A percentile compares a stretch with the other conserved stretches of the same genome.
These are phyloP conservation scores for Arthroderma sp. DNA, from an alignment of 2,329 filamentous ascomycete genomes.

Conservation along the genomic window DNA sequence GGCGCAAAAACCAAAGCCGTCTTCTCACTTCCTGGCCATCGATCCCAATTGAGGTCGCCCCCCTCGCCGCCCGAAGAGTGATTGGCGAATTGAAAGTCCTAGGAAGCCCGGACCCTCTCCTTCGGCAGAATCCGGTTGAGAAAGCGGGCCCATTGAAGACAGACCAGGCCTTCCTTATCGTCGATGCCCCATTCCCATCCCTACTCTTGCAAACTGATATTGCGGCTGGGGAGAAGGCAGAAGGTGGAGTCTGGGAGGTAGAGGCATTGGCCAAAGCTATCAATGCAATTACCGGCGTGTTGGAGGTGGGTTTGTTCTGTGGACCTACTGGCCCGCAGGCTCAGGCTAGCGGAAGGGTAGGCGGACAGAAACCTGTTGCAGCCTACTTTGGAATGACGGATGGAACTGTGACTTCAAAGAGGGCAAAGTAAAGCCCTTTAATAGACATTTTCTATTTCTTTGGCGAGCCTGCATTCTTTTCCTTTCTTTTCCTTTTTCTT, in stretches of 20 bases:
- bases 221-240: constrained; percentile 28
- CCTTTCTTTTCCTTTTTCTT: background rate
- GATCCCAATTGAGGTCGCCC: constrained; percentile 89
- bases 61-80: constrained; percentile 67
- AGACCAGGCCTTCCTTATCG: constrained; percentile 77
- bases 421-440: background rate
- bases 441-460: background rate
- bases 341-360: constrained; percentile 47
- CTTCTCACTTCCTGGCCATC: constrained; percentile 66
- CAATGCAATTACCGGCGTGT: constrained; percentile 70
- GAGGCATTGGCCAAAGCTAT: constrained; percentile 59
- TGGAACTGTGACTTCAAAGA: constrained; percentile 46
- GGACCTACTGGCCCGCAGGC: constrained; percentile 66
- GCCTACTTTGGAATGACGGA: constrained; percentile 91
- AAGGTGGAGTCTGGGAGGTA: constrained; percentile 65
- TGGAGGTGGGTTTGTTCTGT: constrained; percentile 85
- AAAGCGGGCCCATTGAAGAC: constrained; percentile 70
- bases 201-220: constrained; percentile 55
- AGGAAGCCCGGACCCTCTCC: constrained; percentile 56
- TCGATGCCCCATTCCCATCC: constrained; percentile 78
- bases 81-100: constrained; percentile 59
- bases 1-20: constrained; percentile 70
- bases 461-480: background rate
- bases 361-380: constrained; percentile 81
- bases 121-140: constrained; percentile 59